Conservation (phyloP, 1,284 basidiomycete genomes). For the Psilocybe mexicana region DNA sequence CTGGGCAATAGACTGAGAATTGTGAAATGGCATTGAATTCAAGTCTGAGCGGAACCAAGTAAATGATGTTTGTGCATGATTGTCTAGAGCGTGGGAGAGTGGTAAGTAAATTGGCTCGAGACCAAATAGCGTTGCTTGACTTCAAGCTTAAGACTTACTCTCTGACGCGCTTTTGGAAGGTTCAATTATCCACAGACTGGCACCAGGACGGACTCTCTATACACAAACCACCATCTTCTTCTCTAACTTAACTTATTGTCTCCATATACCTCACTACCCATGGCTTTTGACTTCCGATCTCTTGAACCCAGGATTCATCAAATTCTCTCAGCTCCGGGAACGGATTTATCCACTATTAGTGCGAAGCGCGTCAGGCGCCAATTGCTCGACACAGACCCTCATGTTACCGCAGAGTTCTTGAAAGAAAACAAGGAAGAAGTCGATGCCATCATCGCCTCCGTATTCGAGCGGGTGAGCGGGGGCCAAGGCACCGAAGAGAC, state of each 20-base stretch:
- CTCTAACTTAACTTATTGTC: constrained; percentile 27
- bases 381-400: constrained; percentile 51
- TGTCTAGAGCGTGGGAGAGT: neutral
- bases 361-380: constrained; percentile 76
- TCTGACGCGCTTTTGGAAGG: neutral
- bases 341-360: constrained; percentile 71
- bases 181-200: neutral
- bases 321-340: constrained; percentile 70
- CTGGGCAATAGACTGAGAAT: neutral
- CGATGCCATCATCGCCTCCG: constrained; percentile 56
- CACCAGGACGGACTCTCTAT: constrained; percentile 10
- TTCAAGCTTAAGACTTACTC: neutral
- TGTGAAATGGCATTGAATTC: no score
- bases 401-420: constrained; percentile 54
- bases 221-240: constrained; percentile 12
- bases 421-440: constrained; percentile 60
- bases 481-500: constrained; percentile 32
- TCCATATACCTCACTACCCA: constrained; percentile 27
- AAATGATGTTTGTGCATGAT: constrained; percentile 9
- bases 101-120: constrained; percentile 1
- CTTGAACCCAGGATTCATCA: constrained; percentile 62
- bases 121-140: neutral
- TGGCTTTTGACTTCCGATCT: constrained; percentile 45
- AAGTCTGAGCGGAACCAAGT: neutral
- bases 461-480: constrained; percentile 60